These are phyloP conservation scores for Epichloe uncinata DNA, from an alignment of 2,329 filamentous ascomycete species.

Conservation along the genomic window DNA sequence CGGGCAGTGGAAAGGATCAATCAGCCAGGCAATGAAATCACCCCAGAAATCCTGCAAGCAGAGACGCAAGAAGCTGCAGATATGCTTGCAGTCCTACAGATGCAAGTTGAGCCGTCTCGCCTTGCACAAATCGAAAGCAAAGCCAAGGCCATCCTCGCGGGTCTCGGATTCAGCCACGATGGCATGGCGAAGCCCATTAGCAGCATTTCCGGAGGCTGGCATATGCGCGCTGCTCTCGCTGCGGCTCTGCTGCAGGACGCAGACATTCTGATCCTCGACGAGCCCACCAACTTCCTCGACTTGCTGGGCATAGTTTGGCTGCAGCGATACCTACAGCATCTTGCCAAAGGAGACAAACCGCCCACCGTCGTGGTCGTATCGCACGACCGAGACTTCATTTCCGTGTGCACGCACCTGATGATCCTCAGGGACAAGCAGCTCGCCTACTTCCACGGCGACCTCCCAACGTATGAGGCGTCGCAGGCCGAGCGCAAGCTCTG, in stretches of 20 bases:
- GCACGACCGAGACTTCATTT: constrained; percentile 71
- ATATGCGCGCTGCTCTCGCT: constrained; percentile 55
- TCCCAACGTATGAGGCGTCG: constrained; percentile 57
- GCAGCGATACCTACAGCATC: constrained; percentile 52
- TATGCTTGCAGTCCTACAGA: constrained; percentile 54
- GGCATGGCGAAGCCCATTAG: constrained; percentile 45
- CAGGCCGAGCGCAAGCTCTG: constrained; percentile 54
- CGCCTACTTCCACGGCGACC: constrained; percentile 61
- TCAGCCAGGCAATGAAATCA: constrained; percentile 42
- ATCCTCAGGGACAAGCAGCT: constrained; percentile 61
- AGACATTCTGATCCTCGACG: constrained; percentile 71
- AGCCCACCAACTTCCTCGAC: constrained; percentile 80
- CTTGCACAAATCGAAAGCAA: constrained; percentile 50
- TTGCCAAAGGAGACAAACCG: constrained; percentile 37
- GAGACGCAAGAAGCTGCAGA: constrained; percentile 60
- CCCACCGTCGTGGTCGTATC: constrained; percentile 68
- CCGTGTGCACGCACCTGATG: constrained; percentile 64
- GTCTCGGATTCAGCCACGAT: constrained; percentile 57
- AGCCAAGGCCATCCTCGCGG: constrained; percentile 52
- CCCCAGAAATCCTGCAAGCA: constrained; percentile 39
- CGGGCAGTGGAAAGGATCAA: constrained; percentile 22
- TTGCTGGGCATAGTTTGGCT: constrained; percentile 77
- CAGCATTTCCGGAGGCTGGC: constrained; percentile 66
- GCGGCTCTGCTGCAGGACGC: constrained; percentile 55
- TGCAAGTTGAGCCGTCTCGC: constrained; percentile 52